These are phyloP conservation scores for Hanseniaspora clermontiae DNA, from an alignment of 805 yeast genomes.

Conservation along the genomic window DNA sequence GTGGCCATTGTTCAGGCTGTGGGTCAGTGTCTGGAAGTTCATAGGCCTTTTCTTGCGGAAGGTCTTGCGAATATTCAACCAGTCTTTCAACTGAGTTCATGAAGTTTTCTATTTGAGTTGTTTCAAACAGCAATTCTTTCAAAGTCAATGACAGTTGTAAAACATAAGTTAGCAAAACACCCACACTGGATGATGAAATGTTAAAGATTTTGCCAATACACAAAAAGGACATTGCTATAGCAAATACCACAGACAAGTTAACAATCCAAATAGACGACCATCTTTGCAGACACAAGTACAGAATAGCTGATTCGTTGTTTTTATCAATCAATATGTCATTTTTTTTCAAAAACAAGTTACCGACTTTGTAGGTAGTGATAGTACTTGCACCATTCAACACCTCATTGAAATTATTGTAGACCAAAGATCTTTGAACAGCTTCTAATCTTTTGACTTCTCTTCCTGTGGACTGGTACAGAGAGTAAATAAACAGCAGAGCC, in stretches of 20 bases:
- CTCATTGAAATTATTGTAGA: constrained; percentile 41
- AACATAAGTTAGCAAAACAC: constrained; percentile 48
- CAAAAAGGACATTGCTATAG: constrained; percentile 41
- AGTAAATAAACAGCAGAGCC: constrained; percentile 33
- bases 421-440: constrained; percentile 40
- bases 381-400: constrained; percentile 38
- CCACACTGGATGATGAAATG: constrained; percentile 47
- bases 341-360: constrained; percentile 31
- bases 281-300: constrained; percentile 46
- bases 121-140: constrained; percentile 39
- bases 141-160: constrained; percentile 46
- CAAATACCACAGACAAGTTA: constrained; percentile 39
- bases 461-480: constrained; percentile 38
- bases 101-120: constrained; percentile 46
- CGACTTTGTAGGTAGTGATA: constrained; percentile 33
- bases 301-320: constrained; percentile 39
- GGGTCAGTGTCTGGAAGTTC: constrained; percentile 31
- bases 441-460: constrained; percentile 42
- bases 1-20: constrained; percentile 38
- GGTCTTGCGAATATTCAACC: constrained; percentile 48
- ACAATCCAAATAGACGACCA: constrained; percentile 33
- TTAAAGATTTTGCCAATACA: constrained; percentile 49
- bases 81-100: constrained; percentile 52
- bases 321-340: constrained; percentile 41
- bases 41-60: constrained; percentile 61